These are phyloP conservation scores for Isabelozyma pseudorhagii DNA, from an alignment of 805 yeast species.

Conservation along the genomic window DNA sequence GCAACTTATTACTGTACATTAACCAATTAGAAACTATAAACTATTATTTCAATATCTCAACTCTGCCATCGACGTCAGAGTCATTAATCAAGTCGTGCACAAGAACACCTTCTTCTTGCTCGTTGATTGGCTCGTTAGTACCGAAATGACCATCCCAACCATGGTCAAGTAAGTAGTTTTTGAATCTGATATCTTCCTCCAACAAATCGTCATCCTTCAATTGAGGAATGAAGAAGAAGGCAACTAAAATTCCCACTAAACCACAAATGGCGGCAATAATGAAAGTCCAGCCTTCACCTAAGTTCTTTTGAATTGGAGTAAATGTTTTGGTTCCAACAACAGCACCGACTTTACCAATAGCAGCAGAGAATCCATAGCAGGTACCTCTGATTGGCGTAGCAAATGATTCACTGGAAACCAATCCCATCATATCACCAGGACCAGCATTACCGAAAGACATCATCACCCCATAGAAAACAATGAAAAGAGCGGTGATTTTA, in stretches of 20 bases:
- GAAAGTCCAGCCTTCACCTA: conserved; percentile 73
- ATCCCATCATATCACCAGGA: conserved; percentile 75
- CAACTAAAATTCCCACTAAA: conserved; percentile 55
- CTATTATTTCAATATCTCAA: background rate
- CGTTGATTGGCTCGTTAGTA: conserved; percentile 14
- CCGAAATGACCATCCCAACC: conserved; percentile 60
- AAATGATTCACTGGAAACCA: conserved; percentile 59
- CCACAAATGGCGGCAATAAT: conserved; percentile 78
- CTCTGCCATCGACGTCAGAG: conserved; percentile 5
- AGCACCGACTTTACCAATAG: conserved; percentile 83
- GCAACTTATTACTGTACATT: too few relatives aligned
- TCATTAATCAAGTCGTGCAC: conserved; percentile 6
- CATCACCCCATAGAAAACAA: conserved; percentile 72
- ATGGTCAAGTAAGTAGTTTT: conserved; percentile 51
- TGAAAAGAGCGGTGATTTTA: conserved; percentile 59
- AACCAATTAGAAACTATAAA: background rate
- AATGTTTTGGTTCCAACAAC: conserved; percentile 75
- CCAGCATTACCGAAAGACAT: conserved; percentile 71
- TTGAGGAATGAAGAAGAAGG: conserved; percentile 65
- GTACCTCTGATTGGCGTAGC: conserved; percentile 81
- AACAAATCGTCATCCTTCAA: conserved; percentile 65
- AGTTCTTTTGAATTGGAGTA: conserved; percentile 59
- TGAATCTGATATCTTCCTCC: conserved; percentile 61
- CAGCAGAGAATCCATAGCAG: conserved; percentile 72
- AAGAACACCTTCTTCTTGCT: conserved; percentile 2